Evolutionary conservation across 805 yeast species (phyloP).

Genomic region (Hagleromyces aurorensis): DNA sequence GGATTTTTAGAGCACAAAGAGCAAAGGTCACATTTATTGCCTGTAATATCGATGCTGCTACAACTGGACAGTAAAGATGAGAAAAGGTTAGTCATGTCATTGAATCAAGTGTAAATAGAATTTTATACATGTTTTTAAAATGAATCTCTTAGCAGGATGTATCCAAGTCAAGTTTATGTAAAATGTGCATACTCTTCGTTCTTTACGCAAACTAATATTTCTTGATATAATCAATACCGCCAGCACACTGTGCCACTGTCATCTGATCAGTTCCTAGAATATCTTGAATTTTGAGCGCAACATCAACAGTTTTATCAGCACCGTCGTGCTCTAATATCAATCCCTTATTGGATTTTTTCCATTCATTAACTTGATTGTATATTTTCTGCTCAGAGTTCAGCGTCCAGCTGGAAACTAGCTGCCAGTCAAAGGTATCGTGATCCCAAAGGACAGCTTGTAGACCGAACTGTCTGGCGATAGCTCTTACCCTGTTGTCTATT

Average conservation of each 20-base stretch:
- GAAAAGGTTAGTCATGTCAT: constrained; percentile 53
- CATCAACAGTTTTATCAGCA: constrained; percentile 53
- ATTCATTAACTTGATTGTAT: constrained; percentile 44
- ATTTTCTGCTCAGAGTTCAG: constrained; percentile 45
- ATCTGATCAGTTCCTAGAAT: constrained; percentile 54
- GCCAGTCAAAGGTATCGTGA: constrained; percentile 88
- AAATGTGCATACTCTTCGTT: no score
- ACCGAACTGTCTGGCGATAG: constrained; percentile 75
- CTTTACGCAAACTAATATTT: constrained; percentile 14
- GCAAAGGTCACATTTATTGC: constrained; percentile 77
- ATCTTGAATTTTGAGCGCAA: constrained; percentile 52
- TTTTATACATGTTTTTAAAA: background rate
- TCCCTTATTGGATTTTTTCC: constrained; percentile 47
- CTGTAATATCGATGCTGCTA: constrained; percentile 73
- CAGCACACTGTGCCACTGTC: constrained; percentile 74
- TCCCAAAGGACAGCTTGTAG: constrained; percentile 89
- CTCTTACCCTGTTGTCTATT: constrained; percentile 75
- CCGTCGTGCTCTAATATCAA: constrained; percentile 86
- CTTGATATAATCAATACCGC: constrained; percentile 54
- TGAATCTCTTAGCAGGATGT: background rate
- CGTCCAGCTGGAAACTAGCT: constrained; percentile 39
- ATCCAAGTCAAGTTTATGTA: background rate
- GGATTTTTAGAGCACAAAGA: constrained; percentile 90
- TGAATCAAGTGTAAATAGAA: constrained; percentile 17
- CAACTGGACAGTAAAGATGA: constrained; percentile 67